These are phyloP conservation scores for Mortierella hygrophila DNA, from an alignment of 192 early-diverging fungal species.

Conservation along the genomic window DNA sequence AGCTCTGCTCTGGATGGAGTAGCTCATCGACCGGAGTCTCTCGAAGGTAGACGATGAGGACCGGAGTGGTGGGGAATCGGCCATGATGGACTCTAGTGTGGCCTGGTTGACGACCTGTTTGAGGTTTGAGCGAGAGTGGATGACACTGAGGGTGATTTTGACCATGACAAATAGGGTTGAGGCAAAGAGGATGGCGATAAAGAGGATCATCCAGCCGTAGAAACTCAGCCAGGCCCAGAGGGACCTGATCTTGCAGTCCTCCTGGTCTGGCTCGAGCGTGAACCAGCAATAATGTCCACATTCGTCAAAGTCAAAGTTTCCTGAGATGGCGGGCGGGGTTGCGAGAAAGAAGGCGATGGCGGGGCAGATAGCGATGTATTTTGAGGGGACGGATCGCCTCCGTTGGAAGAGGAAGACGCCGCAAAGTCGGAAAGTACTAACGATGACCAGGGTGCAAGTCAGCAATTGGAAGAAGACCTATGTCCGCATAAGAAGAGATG, in stretches of 20 bases:
- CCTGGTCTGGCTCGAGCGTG: background rate
- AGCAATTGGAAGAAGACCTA: conserved; percentile 50
- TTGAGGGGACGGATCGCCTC: conserved; percentile 27
- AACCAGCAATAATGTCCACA: conserved; percentile 53
- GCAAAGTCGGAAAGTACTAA: conserved; percentile 48
- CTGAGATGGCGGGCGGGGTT: conserved; percentile 24
- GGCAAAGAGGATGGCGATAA: conserved; percentile 30
- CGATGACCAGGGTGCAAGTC: conserved; percentile 39
- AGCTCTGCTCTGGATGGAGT: background rate
- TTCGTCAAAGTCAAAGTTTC: conserved; percentile 33
- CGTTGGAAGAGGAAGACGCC: conserved; percentile 43
- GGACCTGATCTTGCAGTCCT: conserved; percentile 25
- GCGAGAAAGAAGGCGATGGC: conserved; percentile 32
- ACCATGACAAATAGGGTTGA: conserved; percentile 45
- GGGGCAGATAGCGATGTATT: conserved; percentile 32
- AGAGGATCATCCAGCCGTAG: conserved; percentile 46
- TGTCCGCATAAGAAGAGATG: background rate
- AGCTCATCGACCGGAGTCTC: conserved; percentile 21
- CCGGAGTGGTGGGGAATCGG: background rate
- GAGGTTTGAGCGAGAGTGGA: conserved; percentile 11
- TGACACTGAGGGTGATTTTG: conserved; percentile 22
- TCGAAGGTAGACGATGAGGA: conserved; percentile 9
- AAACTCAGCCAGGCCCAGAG: conserved; percentile 45
- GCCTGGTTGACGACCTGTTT: conserved; percentile 32
- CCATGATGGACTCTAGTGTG: background rate